A percentile compares a stretch with the other conserved stretches of the same genome.
Conservation (phyloP, 441 rosid genomes). For the Breynia disticha region DNA sequence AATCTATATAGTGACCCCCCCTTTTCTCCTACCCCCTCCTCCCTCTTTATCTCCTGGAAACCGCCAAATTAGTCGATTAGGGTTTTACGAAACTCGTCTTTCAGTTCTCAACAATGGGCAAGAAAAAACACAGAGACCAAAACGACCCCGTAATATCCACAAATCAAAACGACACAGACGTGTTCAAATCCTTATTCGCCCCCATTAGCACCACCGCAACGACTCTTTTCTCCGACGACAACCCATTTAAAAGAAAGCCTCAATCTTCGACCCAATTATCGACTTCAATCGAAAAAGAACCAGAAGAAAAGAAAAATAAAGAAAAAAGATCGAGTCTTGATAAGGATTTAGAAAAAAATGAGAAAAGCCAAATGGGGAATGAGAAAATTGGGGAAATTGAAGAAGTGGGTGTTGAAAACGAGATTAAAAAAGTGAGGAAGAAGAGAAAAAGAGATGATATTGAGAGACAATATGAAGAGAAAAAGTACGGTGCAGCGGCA, state of each 20-base stretch:
- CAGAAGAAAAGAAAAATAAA: constrained; percentile 18
- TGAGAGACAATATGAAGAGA: constrained; percentile 66
- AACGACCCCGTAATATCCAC: constrained; percentile 4
- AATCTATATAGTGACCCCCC: no score
- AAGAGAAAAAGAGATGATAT: constrained; percentile 91
- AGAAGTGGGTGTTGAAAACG: background rate
- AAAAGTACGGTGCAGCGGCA: constrained; percentile 40
- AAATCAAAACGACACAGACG: constrained; percentile 6
- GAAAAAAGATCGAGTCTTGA: constrained; percentile 16
- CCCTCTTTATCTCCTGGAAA: background rate
- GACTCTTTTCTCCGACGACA: constrained; percentile 55
- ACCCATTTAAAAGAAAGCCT: constrained; percentile 75
- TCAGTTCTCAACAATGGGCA: constrained; percentile 22
- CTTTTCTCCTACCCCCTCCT: no score
- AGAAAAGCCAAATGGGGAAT: constrained; percentile 6
- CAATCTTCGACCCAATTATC: constrained; percentile 15
- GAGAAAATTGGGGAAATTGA: background rate
- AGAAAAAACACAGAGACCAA: constrained; percentile 26
- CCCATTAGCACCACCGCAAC: constrained; percentile 18
- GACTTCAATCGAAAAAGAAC: no score
- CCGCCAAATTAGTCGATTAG: background rate
- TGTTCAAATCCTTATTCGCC: constrained; percentile 41
- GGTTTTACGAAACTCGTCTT: background rate
- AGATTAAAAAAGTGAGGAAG: background rate
- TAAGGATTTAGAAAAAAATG: constrained; percentile 12